These are phyloP conservation scores for Cupressus sempervirens DNA, from an alignment of 75 land plant species.

Conservation along the genomic window DNA sequence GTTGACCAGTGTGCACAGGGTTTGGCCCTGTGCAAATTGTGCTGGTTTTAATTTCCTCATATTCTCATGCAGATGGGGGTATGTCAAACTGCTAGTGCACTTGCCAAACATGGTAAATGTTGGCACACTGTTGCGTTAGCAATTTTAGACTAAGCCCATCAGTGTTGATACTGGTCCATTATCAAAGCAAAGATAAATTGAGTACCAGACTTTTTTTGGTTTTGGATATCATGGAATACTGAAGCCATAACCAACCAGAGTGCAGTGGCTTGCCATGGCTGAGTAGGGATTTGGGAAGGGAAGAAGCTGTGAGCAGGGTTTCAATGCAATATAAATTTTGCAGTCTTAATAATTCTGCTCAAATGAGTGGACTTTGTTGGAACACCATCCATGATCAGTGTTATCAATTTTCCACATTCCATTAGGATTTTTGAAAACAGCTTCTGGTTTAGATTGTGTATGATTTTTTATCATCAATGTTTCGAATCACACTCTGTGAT, in stretches of 20 bases:
- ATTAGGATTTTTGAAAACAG: no score
- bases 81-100: background rate
- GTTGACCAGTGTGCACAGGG: background rate
- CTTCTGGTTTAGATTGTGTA: no score
- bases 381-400: background rate
- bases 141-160: background rate
- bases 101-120: no score
- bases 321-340: background rate
- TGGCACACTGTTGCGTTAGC: background rate
- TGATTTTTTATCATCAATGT: no score
- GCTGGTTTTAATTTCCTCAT: background rate
- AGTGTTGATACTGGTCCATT: background rate
- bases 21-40: background rate
- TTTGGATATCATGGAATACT: conserved; percentile 40
- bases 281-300: background rate
- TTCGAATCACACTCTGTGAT: no score
- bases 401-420: no score
- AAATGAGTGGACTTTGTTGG: no score
- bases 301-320: background rate
- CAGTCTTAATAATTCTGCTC: background rate
- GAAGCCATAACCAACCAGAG: background rate
- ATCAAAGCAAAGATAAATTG: conserved; percentile 33
- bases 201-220: conserved; percentile 59
- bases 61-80: background rate
- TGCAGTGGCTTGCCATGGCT: background rate